Conservation (phyloP, 192 early-diverging fungal genomes). For the Coemansia sp. region DNA sequence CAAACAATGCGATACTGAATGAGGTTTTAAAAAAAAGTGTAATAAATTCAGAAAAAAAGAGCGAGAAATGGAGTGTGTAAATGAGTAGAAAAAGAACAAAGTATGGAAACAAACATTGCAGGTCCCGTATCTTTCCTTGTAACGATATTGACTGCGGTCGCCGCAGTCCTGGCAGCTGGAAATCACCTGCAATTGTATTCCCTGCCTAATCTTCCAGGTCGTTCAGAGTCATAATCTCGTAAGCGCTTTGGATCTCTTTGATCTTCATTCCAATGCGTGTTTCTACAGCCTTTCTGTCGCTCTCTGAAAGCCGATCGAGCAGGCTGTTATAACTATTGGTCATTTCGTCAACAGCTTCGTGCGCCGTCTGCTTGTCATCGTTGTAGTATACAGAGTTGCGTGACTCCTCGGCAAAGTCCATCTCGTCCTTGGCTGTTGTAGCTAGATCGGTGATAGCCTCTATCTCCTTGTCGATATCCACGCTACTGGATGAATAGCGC, state of each 20-base stretch:
- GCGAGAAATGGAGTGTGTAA: no score
- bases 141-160: not conserved
- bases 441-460: constrained; percentile 48
- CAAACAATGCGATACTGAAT: no score
- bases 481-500: not conserved
- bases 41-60: constrained; percentile 6
- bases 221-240: constrained; percentile 47
- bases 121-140: not conserved
- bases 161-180: not conserved
- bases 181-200: not conserved
- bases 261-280: constrained; percentile 47
- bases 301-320: constrained; percentile 22
- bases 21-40: not conserved
- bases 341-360: constrained; percentile 51
- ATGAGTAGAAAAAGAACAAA: not conserved
- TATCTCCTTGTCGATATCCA: constrained; percentile 44
- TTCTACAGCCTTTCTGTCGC: constrained; percentile 22
- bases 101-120: not conserved
- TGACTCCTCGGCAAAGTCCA: constrained; percentile 52
- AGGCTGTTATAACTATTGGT: constrained; percentile 23
- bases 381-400: constrained; percentile 54
- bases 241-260: constrained; percentile 51
- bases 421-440: constrained; percentile 46
- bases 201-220: constrained; percentile 34
- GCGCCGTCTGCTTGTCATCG: constrained; percentile 41